A percentile compares a stretch with the other conserved stretches of the same genome.
Conservation (phyloP, 208 protist genomes). For the Acanthamoeba sp. region DNA sequence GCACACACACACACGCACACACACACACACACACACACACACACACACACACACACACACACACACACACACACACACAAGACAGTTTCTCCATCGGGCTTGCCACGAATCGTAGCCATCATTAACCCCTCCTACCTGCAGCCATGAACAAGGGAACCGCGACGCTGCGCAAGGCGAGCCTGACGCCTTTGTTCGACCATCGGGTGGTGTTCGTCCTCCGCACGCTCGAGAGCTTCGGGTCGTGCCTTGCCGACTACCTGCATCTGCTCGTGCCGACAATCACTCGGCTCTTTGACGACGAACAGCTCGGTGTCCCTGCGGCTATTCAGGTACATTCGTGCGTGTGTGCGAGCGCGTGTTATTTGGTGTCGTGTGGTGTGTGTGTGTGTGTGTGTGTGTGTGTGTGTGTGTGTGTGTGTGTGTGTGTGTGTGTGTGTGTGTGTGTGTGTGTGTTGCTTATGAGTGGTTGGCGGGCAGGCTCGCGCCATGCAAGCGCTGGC, state of each 20-base stretch:
- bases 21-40: too few relatives aligned
- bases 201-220: slow-evolving; percentile 81
- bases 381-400: slow-evolving; percentile 83
- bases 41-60: too few relatives aligned
- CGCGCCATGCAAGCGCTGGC: slow-evolving; percentile 87
- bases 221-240: slow-evolving; percentile 89
- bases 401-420: slow-evolving; percentile 84
- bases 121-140: not conserved
- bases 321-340: slow-evolving; percentile 74
- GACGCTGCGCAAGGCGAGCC: not conserved
- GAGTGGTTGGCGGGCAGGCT: slow-evolving; percentile 85
- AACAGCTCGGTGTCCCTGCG: slow-evolving; percentile 80
- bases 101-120: too few relatives aligned
- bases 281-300: slow-evolving; percentile 84
- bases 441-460: slow-evolving; percentile 87
- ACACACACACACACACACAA: too few relatives aligned
- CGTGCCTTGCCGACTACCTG: slow-evolving; percentile 93
- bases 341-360: too few relatives aligned
- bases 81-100: too few relatives aligned
- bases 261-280: slow-evolving; percentile 93
- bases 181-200: not conserved
- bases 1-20: too few relatives aligned
- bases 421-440: slow-evolving; percentile 81
- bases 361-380: too few relatives aligned
- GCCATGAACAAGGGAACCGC: not conserved